A percentile compares a stretch with the other conserved stretches of the same genome.
phyloP scores from a whole-genome alignment of 306 rosid genomes.

The Hippophae rhamnoides region DNA sequence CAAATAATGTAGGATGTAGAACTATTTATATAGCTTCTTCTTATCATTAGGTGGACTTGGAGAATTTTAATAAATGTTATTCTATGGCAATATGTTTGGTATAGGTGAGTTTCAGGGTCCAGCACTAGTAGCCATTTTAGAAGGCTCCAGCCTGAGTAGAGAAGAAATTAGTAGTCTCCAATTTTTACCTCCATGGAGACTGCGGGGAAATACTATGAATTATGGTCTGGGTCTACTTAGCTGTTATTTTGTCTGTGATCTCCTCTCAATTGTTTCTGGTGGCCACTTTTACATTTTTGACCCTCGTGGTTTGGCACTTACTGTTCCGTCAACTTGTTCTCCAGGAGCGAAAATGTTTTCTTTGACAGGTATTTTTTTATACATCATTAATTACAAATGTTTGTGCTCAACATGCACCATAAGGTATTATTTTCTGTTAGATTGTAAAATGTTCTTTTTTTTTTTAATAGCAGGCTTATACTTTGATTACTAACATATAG shows the following conservation, averaged over 20 bases:
- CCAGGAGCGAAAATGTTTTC: constrained; percentile 83
- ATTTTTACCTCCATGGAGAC: constrained; percentile 90
- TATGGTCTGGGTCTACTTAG: constrained; percentile 84
- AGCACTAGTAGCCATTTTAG: constrained; percentile 72
- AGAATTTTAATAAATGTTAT: constrained; percentile 8
- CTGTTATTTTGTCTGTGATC: constrained; percentile 74
- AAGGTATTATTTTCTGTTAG: too few relatives aligned
- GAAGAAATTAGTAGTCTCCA: constrained; percentile 89
- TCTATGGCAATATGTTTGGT: constrained; percentile 23
- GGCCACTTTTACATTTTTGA: constrained; percentile 88
- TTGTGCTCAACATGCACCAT: background rate
- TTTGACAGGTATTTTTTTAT: constrained; percentile 51
- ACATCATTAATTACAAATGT: constrained; percentile 3
- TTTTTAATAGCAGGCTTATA: too few relatives aligned
- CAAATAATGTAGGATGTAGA: background rate
- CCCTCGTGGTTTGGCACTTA: constrained; percentile 71
- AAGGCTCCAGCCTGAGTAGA: constrained; percentile 78
- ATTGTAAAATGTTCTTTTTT: too few relatives aligned
- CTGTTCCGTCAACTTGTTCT: constrained; percentile 53
- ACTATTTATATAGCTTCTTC: background rate
- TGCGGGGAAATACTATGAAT: constrained; percentile 72
- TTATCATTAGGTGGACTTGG: background rate
- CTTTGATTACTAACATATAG: too few relatives aligned
- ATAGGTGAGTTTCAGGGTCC: constrained; percentile 97
- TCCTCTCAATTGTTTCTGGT: constrained; percentile 73